Evolutionary conservation across 164 flowering plant genomes (phyloP), one percentile per base, ranked within the genome.

Genomic region (Cinnamomum micranthum): DNA sequence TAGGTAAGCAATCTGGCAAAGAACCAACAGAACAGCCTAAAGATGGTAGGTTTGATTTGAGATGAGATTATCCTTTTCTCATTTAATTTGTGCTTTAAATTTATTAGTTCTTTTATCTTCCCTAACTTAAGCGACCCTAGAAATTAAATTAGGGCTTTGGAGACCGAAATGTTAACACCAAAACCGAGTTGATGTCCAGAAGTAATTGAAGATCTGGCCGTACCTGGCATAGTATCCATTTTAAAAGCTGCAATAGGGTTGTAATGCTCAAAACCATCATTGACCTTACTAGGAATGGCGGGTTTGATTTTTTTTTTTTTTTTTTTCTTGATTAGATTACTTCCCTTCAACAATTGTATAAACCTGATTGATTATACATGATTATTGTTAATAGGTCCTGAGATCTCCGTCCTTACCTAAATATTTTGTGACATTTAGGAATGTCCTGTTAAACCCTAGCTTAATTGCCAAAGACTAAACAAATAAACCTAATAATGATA

Each of bases 1-100:
- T 91, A 69, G 92, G 96, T 27, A 88, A 84, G 85, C 96, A 88
- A 71, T 77, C 92, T 52, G 91, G 88, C 74, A 91, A 84, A 74
- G 95, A 89, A 68, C 65, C 80, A 73, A 78, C 79, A 72, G 91
- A 91, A 31, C 74, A 76, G 51, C 68, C 86, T 64, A 83, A 84
- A 79, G 91, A 89, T 87, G 91, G 93, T 89, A 79, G 59, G 85
- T 72, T 55, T 77, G 55, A 63, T 67, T 4, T 68, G 50, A 35
- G 25, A 52, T 68, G 50, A 35, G 33, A 63, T 6, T 64, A 27
- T 59, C 3, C 28, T 63, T 65, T 17, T 41, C 47, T 41, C 11
- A 41, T 41, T 41, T 41, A 41, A 9, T 41, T 52, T 47, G 15
- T 67, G 62, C 15, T 65, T 22, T 1, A 71, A 50, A 51, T 20